These are phyloP conservation scores for Ensete glaucum DNA, from an alignment of 176 grass and related monocot species.

Conservation along the genomic window DNA sequence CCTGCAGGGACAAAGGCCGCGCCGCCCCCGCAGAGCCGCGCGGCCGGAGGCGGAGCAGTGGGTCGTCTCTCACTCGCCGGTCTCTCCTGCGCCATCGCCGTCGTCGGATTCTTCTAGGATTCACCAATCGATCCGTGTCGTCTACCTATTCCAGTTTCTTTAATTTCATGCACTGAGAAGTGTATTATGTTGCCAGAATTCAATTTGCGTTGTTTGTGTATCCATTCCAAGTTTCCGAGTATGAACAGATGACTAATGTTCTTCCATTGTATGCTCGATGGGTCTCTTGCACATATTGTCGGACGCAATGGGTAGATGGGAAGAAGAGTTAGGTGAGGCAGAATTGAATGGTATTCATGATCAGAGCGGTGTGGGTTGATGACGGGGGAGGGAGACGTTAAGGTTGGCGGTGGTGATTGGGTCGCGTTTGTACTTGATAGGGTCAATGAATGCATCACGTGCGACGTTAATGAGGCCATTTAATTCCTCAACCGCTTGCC, in stretches of 20 bases:
- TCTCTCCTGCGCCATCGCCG: constrained; percentile 8
- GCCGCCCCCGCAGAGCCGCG: constrained; percentile 7
- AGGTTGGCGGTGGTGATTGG: constrained; percentile 14
- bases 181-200: too few relatives aligned
- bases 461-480: neutral
- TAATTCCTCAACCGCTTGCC: neutral
- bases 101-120: neutral
- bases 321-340: too few relatives aligned
- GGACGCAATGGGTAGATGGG: neutral
- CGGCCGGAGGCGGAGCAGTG: constrained; percentile 4
- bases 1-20: constrained; percentile 25
- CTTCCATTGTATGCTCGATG: too few relatives aligned
- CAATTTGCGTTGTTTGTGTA: too few relatives aligned
- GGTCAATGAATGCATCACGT: constrained; percentile 1
- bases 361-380: too few relatives aligned
- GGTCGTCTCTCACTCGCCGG: constrained; percentile 18
- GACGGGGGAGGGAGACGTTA: neutral
- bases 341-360: too few relatives aligned
- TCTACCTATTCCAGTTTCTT: too few relatives aligned
- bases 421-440: neutral
- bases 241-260: too few relatives aligned
- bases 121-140: neutral
- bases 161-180: too few relatives aligned
- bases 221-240: too few relatives aligned
- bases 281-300: too few relatives aligned